Conservation (phyloP, 345 rosid species). For the Camelina neglecta region DNA sequence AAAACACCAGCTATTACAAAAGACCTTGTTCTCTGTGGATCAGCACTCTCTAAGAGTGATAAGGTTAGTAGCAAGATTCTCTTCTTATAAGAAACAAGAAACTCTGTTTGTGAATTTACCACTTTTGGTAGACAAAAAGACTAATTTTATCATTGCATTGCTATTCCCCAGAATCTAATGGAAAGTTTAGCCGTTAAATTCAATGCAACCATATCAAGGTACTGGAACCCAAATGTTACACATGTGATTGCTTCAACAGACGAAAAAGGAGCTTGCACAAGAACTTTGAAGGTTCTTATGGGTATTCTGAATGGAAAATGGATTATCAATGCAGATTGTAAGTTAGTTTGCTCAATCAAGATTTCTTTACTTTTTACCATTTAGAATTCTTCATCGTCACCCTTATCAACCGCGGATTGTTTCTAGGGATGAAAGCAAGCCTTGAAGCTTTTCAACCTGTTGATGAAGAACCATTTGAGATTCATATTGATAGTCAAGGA, state of each 20-base stretch:
- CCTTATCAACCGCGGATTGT: background rate
- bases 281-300: slow-evolving; percentile 89
- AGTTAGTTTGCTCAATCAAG: slow-evolving; percentile 40
- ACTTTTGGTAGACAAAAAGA: slow-evolving; percentile 14
- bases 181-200: slow-evolving; percentile 57
- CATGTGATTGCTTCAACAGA: slow-evolving; percentile 85
- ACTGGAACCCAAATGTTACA: slow-evolving; percentile 79
- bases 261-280: slow-evolving; percentile 69
- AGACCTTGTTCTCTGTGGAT: slow-evolving; percentile 79
- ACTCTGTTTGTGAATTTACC: slow-evolving; percentile 7
- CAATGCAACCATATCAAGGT: slow-evolving; percentile 65
- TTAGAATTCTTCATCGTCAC: background rate
- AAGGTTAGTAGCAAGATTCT: slow-evolving; percentile 57
- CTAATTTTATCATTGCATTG: slow-evolving; percentile 12
- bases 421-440: slow-evolving; percentile 85
- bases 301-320: slow-evolving; percentile 81
- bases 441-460: slow-evolving; percentile 56
- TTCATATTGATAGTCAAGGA: slow-evolving; percentile 74
- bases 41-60: slow-evolving; percentile 79
- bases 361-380: background rate
- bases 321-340: slow-evolving; percentile 77
- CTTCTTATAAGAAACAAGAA: background rate
- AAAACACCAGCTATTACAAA: slow-evolving; percentile 42
- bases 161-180: slow-evolving; percentile 56
- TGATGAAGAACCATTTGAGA: slow-evolving; percentile 74